These are phyloP conservation scores for Cucumis melo DNA, from an alignment of 306 rosid species.

Conservation along the genomic window DNA sequence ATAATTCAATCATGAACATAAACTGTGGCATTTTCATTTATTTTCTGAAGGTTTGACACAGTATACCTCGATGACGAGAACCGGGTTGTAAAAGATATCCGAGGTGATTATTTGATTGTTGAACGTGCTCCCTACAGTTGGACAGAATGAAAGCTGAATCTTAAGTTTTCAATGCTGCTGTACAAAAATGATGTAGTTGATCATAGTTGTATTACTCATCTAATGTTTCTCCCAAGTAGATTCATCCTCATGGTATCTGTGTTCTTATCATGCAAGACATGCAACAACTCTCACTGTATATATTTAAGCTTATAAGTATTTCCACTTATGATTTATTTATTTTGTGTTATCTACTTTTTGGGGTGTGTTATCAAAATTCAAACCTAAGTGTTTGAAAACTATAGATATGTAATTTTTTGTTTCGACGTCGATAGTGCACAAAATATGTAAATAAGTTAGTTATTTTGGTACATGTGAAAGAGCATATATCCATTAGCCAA, in stretches of 20 bases:
- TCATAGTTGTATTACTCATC: background rate
- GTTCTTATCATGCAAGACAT: background rate
- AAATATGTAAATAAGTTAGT: too few species aligned
- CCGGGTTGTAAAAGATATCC: conserved; percentile 70
- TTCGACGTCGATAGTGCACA: too few species aligned
- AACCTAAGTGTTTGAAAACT: too few species aligned
- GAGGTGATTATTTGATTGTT: conserved; percentile 77
- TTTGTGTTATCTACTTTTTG: too few species aligned
- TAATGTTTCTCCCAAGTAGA: background rate
- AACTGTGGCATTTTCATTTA: background rate
- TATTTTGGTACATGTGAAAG: too few species aligned
- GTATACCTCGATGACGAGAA: conserved; percentile 63
- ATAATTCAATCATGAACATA: background rate
- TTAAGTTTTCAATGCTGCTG: background rate
- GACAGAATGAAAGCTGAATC: conserved; percentile 39
- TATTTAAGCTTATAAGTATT: background rate
- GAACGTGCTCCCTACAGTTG: conserved; percentile 63
- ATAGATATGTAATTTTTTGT: too few species aligned
- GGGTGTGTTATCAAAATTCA: too few species aligned
- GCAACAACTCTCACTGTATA: background rate
- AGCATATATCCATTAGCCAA: too few species aligned
- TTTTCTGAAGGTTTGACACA: conserved; percentile 47
- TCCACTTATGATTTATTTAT: too few species aligned
- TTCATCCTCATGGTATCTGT: background rate
- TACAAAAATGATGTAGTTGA: background rate